Evolutionary conservation across 2,329 filamentous ascomycete species (phyloP).

Genomic region (Fonsecaea pugnacius): DNA sequence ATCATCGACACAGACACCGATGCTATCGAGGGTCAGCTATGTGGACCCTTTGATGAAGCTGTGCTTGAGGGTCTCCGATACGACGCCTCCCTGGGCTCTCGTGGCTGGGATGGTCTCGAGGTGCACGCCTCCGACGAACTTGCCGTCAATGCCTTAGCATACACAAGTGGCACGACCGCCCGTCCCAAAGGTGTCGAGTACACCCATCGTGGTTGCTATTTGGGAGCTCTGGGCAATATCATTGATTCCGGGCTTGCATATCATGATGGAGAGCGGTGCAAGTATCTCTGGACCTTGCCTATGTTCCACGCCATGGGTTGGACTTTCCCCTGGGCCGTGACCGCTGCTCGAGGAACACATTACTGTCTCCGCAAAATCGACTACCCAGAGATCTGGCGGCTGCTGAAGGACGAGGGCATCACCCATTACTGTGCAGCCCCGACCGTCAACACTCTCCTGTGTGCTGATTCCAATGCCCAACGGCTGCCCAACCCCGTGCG

Average conservation of each 20-base stretch:
- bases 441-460: constrained; percentile 93
- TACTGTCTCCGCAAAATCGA: constrained; percentile 94
- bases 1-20: constrained; percentile 87
- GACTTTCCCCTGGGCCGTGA: constrained; percentile 94
- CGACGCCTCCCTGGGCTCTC: constrained; percentile 67
- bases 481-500: constrained; percentile 71
- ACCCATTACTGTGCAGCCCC: constrained; percentile 97
- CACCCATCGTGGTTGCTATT: constrained; percentile 84
- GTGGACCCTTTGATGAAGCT: constrained; percentile 80
- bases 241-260: constrained; percentile 85
- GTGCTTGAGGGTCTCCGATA: constrained; percentile 77
- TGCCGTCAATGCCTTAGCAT: constrained; percentile 81
- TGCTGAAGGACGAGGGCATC: constrained; percentile 82
- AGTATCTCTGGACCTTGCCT: constrained; percentile 88
- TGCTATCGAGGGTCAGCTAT: constrained; percentile 70
- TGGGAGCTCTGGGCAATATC: constrained; percentile 82
- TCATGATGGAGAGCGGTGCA: constrained; percentile 66
- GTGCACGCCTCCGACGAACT: constrained; percentile 75
- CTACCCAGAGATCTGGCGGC: constrained; percentile 87
- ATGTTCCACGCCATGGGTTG: constrained; percentile 78
- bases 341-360: constrained; percentile 89
- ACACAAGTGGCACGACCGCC: constrained; percentile 92
- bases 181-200: constrained; percentile 91
- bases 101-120: constrained; percentile 78
- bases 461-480: constrained; percentile 75